Evolutionary conservation across 179 eudicot species (phyloP).

Genomic region (Patellifolia procumbens): DNA sequence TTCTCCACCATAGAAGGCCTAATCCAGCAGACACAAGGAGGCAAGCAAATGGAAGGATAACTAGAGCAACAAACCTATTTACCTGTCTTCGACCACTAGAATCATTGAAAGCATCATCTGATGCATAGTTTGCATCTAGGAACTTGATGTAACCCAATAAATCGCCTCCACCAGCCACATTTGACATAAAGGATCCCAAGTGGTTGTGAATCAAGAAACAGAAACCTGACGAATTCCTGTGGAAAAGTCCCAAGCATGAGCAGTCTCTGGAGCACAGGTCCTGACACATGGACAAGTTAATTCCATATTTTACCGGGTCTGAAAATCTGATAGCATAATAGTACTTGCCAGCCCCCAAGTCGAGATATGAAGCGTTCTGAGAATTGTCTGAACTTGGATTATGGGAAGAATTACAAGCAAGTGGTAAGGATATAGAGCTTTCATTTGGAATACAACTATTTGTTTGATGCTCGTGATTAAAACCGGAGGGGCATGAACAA

Average conservation of each 20-base stretch:
- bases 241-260: conserved; percentile 65
- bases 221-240: conserved; percentile 52
- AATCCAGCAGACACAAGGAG: conserved; percentile 31
- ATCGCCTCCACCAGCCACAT: conserved; percentile 21
- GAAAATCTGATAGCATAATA: conserved; percentile 53
- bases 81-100: conserved; percentile 3
- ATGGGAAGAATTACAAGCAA: conserved; percentile 46
- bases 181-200: conserved; percentile 56
- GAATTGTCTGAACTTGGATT: conserved; percentile 19
- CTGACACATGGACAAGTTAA: conserved; percentile 55
- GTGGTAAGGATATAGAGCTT: conserved; percentile 43
- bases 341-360: conserved; percentile 45
- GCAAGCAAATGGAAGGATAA: conserved; percentile 55
- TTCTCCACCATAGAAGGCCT: conserved; percentile 49
- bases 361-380: conserved; percentile 40
- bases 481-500: conserved; percentile 67
- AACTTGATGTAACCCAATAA: conserved; percentile 57
- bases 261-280: conserved; percentile 60
- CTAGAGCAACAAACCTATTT: conserved; percentile 44
- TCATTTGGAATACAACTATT: conserved; percentile 50
- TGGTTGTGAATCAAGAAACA: conserved; percentile 52
- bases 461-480: conserved; percentile 28
- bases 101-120: conserved; percentile 10
- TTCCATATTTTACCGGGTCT: conserved; percentile 40
- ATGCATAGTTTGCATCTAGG: conserved; percentile 18